Evolutionary conservation across 768 basidiomycete genomes (phyloP).

Genomic region (Cystoderma amianthinum): DNA sequence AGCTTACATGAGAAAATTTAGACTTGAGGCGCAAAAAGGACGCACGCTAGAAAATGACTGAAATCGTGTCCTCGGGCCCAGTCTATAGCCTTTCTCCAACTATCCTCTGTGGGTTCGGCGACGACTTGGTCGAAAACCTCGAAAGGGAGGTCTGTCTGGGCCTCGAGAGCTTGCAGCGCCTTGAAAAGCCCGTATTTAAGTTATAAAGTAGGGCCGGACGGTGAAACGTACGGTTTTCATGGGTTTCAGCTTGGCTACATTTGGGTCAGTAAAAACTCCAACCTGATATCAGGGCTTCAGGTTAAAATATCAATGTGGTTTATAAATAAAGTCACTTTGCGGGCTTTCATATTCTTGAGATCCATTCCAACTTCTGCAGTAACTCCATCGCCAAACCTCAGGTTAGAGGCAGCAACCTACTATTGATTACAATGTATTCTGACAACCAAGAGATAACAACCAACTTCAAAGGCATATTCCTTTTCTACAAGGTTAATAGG

Average conservation of each 20-base stretch:
- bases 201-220: neutral
- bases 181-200: slow-evolving; percentile 16
- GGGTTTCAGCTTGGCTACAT: slow-evolving; percentile 72
- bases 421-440: slow-evolving; percentile 1
- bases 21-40: slow-evolving; percentile 5
- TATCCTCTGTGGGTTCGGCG: slow-evolving; percentile 89
- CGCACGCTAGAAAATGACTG: slow-evolving; percentile 88
- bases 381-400: slow-evolving; percentile 87
- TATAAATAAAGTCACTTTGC: no score
- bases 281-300: no score
- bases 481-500: slow-evolving; percentile 68
- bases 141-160: slow-evolving; percentile 69
- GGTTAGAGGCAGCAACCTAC: slow-evolving; percentile 80
- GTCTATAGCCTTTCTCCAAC: slow-evolving; percentile 81
- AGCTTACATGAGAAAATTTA: neutral
- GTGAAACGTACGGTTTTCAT: slow-evolving; percentile 64
- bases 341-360: slow-evolving; percentile 87
- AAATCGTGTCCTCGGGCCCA: slow-evolving; percentile 87
- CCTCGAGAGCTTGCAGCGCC: slow-evolving; percentile 77
- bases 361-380: slow-evolving; percentile 91
- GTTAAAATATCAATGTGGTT: neutral
- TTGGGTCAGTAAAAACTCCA: slow-evolving; percentile 89
- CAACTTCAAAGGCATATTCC: slow-evolving; percentile 89
- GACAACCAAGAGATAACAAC: neutral
- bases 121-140: slow-evolving; percentile 78